Base-by-base conservation (phyloP, 169 alveolate species). In the Plasmodium chabaudi region DNA sequence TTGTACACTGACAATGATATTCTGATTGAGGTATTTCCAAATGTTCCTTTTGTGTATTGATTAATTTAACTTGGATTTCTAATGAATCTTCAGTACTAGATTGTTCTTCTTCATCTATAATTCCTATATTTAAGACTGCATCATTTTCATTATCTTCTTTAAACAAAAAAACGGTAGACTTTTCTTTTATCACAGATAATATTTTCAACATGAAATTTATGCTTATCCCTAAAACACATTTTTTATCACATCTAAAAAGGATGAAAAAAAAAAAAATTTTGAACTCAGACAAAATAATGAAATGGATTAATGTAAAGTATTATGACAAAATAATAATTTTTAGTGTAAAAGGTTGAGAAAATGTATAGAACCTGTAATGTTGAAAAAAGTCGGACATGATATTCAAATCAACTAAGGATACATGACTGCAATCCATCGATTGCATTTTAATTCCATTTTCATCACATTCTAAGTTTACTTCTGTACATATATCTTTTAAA, bases 351-450 rank as follows among this genome's bases (percentile, higher is more conserved):
- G 4, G 5, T 34, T 34, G 4, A 21, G 55, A 10, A 57, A 19
- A 72, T 34, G 23, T 42, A 9, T 17, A 69, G 19, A 61, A 82
- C 90, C 90, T 90, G 88, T 95, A 96, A 57, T 93, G 97, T 87
- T 95, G 97, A 87, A 96, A 96, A 46, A 96, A 96, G 57, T 95
- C 97, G 53, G 97, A 97, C 67, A 93, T 87, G 56, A 96, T 93
- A 69, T 92, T 87, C 53, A 96, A 91, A 59, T 96, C 95, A 39
- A 96, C 97, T 59, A 96, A 75, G 27, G 98, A 95, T 39, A 96
- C 96, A 90, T 96, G 98, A 12, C 97, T 95, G 72, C 96, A 94
- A 53, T 96, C 98, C 98, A 96, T 96, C 6, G 98, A 97, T 88
- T 96, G 98, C 93, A 96, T 94, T 39, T 96, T 93, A 42, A 96